These are phyloP conservation scores for Medicago truncatula DNA, from an alignment of 306 rosid genomes.

Conservation along the genomic window DNA sequence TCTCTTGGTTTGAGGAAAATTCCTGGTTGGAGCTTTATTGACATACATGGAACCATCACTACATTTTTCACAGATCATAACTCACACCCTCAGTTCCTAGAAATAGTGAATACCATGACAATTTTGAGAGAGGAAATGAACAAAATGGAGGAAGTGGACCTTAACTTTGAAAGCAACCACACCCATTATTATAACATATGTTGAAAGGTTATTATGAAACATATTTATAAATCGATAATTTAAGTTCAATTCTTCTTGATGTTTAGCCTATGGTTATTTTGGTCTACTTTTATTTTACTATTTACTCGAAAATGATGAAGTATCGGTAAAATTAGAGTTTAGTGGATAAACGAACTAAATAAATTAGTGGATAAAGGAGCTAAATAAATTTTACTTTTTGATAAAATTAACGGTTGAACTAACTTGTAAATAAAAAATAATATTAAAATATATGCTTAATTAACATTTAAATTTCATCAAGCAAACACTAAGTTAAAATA, in stretches of 20 bases:
- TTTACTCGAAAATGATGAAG: neutral
- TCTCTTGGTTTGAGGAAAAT: conserved; percentile 74
- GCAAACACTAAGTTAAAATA: too few species aligned
- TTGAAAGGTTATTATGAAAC: conserved; percentile 10
- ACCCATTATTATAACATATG: conserved; percentile 22
- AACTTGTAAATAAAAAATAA: too few species aligned
- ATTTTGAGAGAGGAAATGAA: conserved; percentile 59
- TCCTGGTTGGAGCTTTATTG: conserved; percentile 85
- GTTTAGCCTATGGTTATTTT: conserved; percentile 1
- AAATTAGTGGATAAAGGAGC: too few species aligned
- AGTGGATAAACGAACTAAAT: too few species aligned
- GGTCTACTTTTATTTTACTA: neutral
- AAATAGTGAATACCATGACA: conserved; percentile 49
- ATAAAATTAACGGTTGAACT: too few species aligned
- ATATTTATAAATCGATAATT: neutral
- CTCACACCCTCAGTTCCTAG: conserved; percentile 66
- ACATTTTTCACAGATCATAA: conserved; percentile 73
- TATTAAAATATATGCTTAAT: too few species aligned
- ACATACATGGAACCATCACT: conserved; percentile 64
- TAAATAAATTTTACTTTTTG: too few species aligned
- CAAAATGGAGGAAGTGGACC: conserved; percentile 47
- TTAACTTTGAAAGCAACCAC: conserved; percentile 36
- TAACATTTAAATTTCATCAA: too few species aligned
- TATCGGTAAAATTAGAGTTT: neutral
- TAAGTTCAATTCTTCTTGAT: neutral